These are phyloP conservation scores for Zoysia japonica DNA, from an alignment of 176 grass and related monocot species.

Conservation along the genomic window DNA sequence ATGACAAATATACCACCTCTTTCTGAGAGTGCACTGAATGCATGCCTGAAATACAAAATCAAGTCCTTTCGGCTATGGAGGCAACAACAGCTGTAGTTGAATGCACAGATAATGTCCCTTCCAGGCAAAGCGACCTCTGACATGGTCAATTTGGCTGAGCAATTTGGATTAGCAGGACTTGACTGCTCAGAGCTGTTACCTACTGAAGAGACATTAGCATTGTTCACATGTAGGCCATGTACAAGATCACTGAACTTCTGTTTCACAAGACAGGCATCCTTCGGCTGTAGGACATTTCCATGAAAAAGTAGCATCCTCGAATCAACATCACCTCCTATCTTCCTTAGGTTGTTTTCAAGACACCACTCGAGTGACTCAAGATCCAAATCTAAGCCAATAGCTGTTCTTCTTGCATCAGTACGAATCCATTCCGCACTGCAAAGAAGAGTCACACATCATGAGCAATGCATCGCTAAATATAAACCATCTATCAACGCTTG, in stretches of 20 bases:
- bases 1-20: constrained; percentile 87
- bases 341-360: constrained; percentile 72
- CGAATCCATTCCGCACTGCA: constrained; percentile 73
- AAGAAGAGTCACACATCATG: neutral
- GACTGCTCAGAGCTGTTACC: neutral
- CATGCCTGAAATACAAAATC: constrained; percentile 81
- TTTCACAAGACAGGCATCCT: constrained; percentile 55
- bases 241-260: constrained; percentile 45
- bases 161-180: constrained; percentile 19
- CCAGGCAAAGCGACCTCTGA: constrained; percentile 47
- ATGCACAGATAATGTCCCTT: constrained; percentile 96
- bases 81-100: constrained; percentile 98
- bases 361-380: constrained; percentile 95
- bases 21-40: constrained; percentile 67
- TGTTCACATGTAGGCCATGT: constrained; percentile 46
- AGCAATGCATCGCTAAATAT: constrained; percentile 27
- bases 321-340: constrained; percentile 68
- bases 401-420: constrained; percentile 71
- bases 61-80: constrained; percentile 81
- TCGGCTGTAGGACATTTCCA: constrained; percentile 80
- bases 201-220: constrained; percentile 35
- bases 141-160: constrained; percentile 47
- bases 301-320: constrained; percentile 83
- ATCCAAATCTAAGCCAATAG: constrained; percentile 81
- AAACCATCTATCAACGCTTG: neutral